Evolutionary conservation across 768 basidiomycete genomes (phyloP).

Genomic region (Rhodotorula toruloides): DNA sequence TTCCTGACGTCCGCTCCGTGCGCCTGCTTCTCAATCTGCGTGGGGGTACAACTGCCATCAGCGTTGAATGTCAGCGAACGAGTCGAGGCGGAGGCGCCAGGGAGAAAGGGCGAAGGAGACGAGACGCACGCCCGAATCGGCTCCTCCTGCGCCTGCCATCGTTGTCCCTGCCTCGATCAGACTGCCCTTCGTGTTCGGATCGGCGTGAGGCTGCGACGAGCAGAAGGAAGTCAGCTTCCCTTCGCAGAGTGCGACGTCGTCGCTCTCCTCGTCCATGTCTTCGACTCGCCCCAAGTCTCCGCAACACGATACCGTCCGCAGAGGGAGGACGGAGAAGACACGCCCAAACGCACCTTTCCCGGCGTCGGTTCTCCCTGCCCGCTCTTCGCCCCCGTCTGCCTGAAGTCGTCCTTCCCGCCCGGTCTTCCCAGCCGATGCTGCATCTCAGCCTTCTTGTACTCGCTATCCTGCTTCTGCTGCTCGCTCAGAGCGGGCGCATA

Average conservation of each 20-base stretch:
- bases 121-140: conserved; percentile 15
- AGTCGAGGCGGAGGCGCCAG: neutral
- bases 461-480: neutral
- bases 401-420: neutral
- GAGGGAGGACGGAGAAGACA: neutral
- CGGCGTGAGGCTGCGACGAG: neutral
- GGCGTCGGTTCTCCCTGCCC: conserved; percentile 8
- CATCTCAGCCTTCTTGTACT: neutral
- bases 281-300: too few relatives aligned
- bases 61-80: neutral
- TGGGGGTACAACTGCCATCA: neutral
- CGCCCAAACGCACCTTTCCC: conserved; percentile 16
- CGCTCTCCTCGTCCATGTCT: too few relatives aligned
- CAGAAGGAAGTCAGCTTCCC: neutral
- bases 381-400: neutral
- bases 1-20: neutral
- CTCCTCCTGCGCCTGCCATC: conserved; percentile 14
- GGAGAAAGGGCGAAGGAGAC: neutral
- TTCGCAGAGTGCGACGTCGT: too few relatives aligned
- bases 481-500: conserved; percentile 10
- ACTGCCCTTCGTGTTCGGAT: neutral
- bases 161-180: conserved; percentile 26
- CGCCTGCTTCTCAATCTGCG: neutral
- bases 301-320: neutral
- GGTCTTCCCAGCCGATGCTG: neutral